These are phyloP conservation scores for Nemophila menziesii DNA, from an alignment of 257 asterid species.

Conservation along the genomic window DNA sequence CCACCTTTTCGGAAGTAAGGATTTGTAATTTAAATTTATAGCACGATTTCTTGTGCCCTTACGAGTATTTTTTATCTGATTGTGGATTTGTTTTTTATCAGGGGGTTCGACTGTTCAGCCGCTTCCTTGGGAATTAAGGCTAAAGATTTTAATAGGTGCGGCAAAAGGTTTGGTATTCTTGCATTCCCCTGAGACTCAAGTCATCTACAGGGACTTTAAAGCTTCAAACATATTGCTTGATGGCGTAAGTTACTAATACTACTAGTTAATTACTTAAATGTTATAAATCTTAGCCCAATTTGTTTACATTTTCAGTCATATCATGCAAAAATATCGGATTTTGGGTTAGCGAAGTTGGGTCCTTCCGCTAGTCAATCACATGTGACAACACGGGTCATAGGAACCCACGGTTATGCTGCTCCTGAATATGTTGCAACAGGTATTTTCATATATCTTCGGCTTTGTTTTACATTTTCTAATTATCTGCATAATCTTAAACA, in stretches of 20 bases:
- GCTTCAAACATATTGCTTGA: constrained; percentile 75
- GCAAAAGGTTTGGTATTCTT: constrained; percentile 65
- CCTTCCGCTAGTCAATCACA: constrained; percentile 64
- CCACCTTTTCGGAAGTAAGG: constrained; percentile 88
- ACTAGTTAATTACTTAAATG: no score
- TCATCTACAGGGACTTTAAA: constrained; percentile 72
- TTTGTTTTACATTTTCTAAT: not conserved
- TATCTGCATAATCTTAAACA: constrained; percentile 5
- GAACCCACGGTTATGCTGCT: constrained; percentile 77
- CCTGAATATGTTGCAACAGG: constrained; percentile 72
- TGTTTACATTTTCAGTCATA: constrained; percentile 29
- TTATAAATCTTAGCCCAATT: no score
- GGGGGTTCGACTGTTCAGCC: constrained; percentile 73
- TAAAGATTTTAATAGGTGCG: constrained; percentile 50
- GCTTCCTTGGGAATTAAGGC: constrained; percentile 62
- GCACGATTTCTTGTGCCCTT: not conserved
- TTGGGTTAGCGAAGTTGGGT: constrained; percentile 58
- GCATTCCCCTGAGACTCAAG: constrained; percentile 45
- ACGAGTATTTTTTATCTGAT: not conserved
- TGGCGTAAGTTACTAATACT: constrained; percentile 29
- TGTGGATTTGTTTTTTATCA: constrained; percentile 9
- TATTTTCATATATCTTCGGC: constrained; percentile 6
- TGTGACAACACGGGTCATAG: constrained; percentile 54
- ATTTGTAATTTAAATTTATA: not conserved
- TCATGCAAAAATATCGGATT: constrained; percentile 61